phyloP scores from a whole-genome alignment of 176 grass and related monocot species.

The Rhynchospora tenuis region DNA sequence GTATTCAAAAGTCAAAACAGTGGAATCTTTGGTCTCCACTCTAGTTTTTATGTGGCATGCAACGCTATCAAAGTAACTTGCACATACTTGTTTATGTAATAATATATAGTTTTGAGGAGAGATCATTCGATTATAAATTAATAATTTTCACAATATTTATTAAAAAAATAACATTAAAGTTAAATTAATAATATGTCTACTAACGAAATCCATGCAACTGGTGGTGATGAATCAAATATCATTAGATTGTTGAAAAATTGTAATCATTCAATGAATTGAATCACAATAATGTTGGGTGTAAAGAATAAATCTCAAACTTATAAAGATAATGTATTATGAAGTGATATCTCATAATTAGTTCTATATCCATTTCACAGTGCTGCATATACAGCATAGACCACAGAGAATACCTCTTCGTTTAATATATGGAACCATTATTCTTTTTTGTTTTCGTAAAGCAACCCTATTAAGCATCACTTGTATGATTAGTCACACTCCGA shows the following conservation, averaged over 20 bases:
- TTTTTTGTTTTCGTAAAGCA: background rate
- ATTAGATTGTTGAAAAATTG: background rate
- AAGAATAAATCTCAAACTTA: no score
- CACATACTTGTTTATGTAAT: background rate
- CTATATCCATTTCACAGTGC: background rate
- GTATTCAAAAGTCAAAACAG: conserved; percentile 40
- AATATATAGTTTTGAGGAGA: background rate
- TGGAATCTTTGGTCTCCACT: conserved; percentile 1
- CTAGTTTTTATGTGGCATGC: background rate
- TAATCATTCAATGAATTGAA: background rate
- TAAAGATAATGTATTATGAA: no score
- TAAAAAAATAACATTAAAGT: background rate
- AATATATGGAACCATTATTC: background rate
- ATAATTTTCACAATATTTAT: background rate
- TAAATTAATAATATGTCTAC: background rate
- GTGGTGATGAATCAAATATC: background rate
- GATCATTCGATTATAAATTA: background rate
- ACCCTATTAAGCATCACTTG: background rate
- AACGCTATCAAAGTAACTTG: background rate
- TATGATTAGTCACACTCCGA: conserved; percentile 5
- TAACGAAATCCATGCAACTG: background rate
- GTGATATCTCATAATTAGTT: no score
- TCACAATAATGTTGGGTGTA: background rate
- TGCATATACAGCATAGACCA: background rate
- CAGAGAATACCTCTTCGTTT: background rate